A percentile compares a stretch with the other conserved stretches of the same genome.
These are phyloP conservation scores for Polytrichum commune DNA, from an alignment of 225 moss, liverwort and hornwort species.

Conservation along the genomic window DNA sequence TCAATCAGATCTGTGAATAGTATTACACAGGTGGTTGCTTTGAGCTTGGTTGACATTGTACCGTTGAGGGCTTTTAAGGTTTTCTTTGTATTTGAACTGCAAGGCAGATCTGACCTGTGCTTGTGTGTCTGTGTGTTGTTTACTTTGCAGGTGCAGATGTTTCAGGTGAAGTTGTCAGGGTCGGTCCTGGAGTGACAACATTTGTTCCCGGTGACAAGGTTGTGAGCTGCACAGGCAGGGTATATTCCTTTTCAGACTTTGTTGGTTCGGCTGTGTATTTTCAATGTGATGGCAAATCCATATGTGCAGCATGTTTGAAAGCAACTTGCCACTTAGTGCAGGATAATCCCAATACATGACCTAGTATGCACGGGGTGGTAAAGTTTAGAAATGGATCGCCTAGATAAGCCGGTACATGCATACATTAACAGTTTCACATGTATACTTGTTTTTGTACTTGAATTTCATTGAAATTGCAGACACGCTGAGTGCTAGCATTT, in stretches of 20 bases:
- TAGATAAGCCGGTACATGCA: background rate
- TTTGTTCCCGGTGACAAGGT: slow-evolving; percentile 65
- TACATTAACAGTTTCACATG: background rate
- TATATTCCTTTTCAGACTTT: slow-evolving; percentile 4
- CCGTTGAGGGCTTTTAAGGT: background rate
- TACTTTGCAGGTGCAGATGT: slow-evolving; percentile 55
- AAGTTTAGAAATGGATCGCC: background rate
- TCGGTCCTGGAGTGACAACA: slow-evolving; percentile 54
- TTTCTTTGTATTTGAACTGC: background rate
- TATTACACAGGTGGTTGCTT: background rate
- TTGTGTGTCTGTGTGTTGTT: background rate
- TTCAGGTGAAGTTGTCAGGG: slow-evolving; percentile 64
- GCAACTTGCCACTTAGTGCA: no score
- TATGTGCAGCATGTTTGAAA: no score
- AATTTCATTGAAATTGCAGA: background rate
- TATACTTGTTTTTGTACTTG: background rate
- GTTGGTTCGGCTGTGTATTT: background rate
- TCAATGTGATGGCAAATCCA: no score
- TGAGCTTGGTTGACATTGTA: background rate
- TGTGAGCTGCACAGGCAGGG: slow-evolving; percentile 43
- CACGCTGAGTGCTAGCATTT: background rate
- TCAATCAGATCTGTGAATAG: background rate
- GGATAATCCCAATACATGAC: no score
- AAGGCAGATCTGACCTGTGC: background rate
- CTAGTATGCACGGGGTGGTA: no score